Evolutionary conservation across 2,329 filamentous ascomycete genomes (phyloP), one percentile per base, ranked within the genome.

Genomic region (Stagonosporopsis rhizophila): DNA sequence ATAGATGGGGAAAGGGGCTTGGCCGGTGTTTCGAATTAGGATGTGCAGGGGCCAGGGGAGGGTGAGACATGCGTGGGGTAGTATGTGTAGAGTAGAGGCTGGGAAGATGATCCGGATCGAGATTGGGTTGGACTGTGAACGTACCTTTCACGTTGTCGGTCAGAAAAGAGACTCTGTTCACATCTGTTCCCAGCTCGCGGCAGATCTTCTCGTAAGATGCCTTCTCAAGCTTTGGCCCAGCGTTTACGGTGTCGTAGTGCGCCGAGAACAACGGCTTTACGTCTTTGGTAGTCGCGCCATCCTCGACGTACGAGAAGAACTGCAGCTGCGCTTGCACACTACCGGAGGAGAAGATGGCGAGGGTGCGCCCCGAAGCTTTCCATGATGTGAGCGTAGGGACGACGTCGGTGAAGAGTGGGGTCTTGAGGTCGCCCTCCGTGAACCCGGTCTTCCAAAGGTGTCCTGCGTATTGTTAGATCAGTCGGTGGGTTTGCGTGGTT

Each of bases 341-440:
- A 28, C 91, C 91, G 12, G 89, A 92, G 4, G 89, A 92, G 78
- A 93, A 95, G 70, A 95, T 93, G 66, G 89, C 85, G 61, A 93
- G 69, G 9, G 66, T 82, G 59, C 85, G 79, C 23, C 82, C 83
- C 27, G 79, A 74, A 15, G 76, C 72, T 51, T 83, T 80, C 85
- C 89, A 92, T 39, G 78, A 66, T 49, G 79, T 75, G 60, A 92
- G 79, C 60, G 83, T 83, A 8, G 85, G 82, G n/a, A 85, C 79
- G 17, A 94, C 90, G 69, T 95, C 91, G 4, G 83, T 78, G 72
- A 92, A 95, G 56, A 95, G 80, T 9, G 89, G 88, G 23, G 90
- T 90, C 59, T 84, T 83, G 61, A 94, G 83, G 59, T 86, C 81
- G 49, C 89, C 89, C 47, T 83, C 84, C 58, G 82, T 80, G 77